Evolutionary conservation across 257 asterid genomes (phyloP), one percentile per base, ranked within the genome.

Genomic region (Solanum tacnaense): DNA sequence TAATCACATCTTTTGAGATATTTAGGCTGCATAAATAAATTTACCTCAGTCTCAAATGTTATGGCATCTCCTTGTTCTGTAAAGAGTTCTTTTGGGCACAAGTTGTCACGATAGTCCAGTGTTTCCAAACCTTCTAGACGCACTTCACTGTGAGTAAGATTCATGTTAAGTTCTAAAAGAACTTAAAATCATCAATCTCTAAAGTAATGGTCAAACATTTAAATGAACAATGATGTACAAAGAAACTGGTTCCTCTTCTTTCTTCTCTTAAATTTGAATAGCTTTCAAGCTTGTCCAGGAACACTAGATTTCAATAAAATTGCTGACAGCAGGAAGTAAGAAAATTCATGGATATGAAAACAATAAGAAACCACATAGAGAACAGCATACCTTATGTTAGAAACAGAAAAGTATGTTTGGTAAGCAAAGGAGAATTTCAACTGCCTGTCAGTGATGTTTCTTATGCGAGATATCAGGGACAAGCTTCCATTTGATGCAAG

Each of bases 1-100:
- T 27, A 25, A 79, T 44, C n/a, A 27, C 84, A 79, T 7, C 84
- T 79, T 79, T 79, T 79, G 65, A 79, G 65, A 15, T 79, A 36
- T 75, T 38, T 35, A 36, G 56, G 52, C 52, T 75, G 83, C 83
- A 75, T 36, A 15, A 44, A 78, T 41, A 79, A 35, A 44, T 87
- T 87, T 89, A 96, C 99, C 98, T 97, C 99, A 5, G 96, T 92
- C 88, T 97, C 99, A 89, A 97, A 96, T 83, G 99, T 97, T 65
- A 97, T 78, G 85, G 99, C 99, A 86, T 97, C 99, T 29, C 95
- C 99, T 89, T 96, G 99, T 91, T 96, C 99, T 1, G 99, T 96
- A 83, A 94, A 95, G 35, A 96, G 98, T 84, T 94, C 95, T 91
- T 91, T 90, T 76, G 90, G 93, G 75, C 91, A 90, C 86, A 97